Evolutionary conservation across 2,329 filamentous ascomycete species (phyloP).

Genomic region (Botrytis squamosa): DNA sequence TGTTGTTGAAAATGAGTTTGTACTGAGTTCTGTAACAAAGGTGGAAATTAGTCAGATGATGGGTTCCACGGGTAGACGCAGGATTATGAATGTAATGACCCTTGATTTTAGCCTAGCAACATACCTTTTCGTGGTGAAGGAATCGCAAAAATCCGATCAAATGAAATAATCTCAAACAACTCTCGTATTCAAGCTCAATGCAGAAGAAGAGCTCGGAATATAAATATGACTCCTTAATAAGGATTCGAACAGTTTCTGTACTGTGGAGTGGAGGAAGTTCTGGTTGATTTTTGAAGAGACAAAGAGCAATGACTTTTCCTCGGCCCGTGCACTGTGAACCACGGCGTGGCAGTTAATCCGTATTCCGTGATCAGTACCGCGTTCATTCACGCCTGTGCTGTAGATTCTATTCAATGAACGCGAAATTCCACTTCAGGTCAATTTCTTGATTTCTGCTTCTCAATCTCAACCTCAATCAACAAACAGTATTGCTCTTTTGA

Average conservation of each 20-base stretch:
- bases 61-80: constrained; percentile 6
- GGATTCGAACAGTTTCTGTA: constrained; percentile 1
- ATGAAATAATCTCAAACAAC: neutral
- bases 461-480: constrained; percentile 23
- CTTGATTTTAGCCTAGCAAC: constrained; percentile 11
- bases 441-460: constrained; percentile 19
- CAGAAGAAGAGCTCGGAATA: neutral
- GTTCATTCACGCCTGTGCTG: constrained; percentile 15
- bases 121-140: constrained; percentile 7
- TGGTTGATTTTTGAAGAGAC: constrained; percentile 9
- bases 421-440: constrained; percentile 16
- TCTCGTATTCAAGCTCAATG: neutral
- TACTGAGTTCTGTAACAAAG: constrained; percentile 17
- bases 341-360: constrained; percentile 13
- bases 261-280: neutral
- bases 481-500: constrained; percentile 19
- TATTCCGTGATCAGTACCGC: constrained; percentile 10
- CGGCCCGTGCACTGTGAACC: neutral
- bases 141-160: neutral
- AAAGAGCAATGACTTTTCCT: neutral
- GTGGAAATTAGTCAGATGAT: constrained; percentile 18
- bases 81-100: neutral
- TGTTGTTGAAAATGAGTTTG: constrained; percentile 17
- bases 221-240: neutral
- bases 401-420: constrained; percentile 16